phyloP scores from a whole-genome alignment of 2,329 filamentous ascomycete species.

The Onygenales sp. region DNA sequence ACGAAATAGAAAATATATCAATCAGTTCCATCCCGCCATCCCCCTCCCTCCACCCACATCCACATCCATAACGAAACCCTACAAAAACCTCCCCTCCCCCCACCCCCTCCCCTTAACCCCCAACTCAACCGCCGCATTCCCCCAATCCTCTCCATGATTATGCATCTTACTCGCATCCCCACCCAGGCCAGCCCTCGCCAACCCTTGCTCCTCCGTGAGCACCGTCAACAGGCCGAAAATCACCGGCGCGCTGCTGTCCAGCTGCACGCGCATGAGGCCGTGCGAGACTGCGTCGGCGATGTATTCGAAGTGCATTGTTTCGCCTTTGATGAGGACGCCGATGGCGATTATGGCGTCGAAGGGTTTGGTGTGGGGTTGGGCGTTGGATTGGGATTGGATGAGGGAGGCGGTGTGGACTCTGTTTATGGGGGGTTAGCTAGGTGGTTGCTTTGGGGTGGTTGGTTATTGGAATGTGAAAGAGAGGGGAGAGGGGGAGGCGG shows the following conservation, averaged over 20 bases:
- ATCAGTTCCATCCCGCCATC: neutral
- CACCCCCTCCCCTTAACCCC: conserved; percentile 78
- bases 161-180: conserved; percentile 45
- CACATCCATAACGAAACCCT: conserved; percentile 4
- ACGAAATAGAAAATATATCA: no score
- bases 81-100: conserved; percentile 57
- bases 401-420: conserved; percentile 80
- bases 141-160: conserved; percentile 97
- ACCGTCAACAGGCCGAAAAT: conserved; percentile 90
- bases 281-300: conserved; percentile 86
- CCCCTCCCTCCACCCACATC: neutral
- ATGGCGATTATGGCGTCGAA: conserved; percentile 95
- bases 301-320: conserved; percentile 99
- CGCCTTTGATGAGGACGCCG: conserved; percentile 93
- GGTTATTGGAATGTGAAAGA: neutral
- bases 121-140: conserved; percentile 85
- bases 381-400: conserved; percentile 61
- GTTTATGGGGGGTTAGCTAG: neutral
- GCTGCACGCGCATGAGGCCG: conserved; percentile 86
- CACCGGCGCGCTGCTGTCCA: conserved; percentile 81
- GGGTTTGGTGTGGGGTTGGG: conserved; percentile 28
- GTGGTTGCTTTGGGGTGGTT: neutral
- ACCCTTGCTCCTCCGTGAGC: conserved; percentile 76
- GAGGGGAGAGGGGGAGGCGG: no score
- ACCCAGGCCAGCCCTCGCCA: conserved; percentile 69